Conservation (phyloP, 192 early-diverging fungal genomes). For the Gorgonomyces haynaldii region DNA sequence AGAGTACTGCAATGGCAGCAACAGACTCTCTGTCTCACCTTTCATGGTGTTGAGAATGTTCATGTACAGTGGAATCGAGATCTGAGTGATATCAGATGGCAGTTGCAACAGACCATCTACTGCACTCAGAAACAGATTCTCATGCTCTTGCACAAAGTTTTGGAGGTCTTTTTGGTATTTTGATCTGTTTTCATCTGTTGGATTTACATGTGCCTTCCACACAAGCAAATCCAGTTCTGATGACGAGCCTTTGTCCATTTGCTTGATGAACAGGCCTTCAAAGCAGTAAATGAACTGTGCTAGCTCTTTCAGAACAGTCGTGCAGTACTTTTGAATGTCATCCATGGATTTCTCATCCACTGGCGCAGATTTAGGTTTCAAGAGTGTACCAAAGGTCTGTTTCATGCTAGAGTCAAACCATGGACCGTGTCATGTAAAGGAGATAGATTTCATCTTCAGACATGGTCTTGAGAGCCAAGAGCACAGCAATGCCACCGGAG, state of each 20-base stretch:
- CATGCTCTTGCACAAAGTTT: constrained; percentile 19
- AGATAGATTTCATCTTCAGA: too few species aligned
- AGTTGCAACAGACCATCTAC: constrained; percentile 32
- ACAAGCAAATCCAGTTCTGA: too few species aligned
- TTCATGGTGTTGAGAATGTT: too few species aligned
- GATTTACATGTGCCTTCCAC: too few species aligned
- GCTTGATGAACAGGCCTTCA: not conserved
- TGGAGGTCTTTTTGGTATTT: constrained; percentile 21
- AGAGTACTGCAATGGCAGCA: constrained; percentile 13
- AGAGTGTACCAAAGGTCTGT: too few species aligned
- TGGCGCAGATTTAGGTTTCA: too few species aligned
- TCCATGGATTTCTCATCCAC: not conserved
- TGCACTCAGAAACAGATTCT: constrained; percentile 32
- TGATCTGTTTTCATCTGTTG: constrained; percentile 2
- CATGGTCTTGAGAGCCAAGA: constrained; percentile 3
- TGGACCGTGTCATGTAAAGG: too few species aligned
- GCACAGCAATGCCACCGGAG: not conserved
- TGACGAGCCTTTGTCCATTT: not conserved
- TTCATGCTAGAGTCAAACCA: too few species aligned
- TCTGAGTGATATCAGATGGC: too few species aligned
- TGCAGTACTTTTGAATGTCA: not conserved
- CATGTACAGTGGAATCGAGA: too few species aligned
- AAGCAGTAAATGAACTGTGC: not conserved
- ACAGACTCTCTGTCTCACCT: constrained; percentile 17
- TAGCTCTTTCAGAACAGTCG: constrained; percentile 1